Evolutionary conservation across 306 rosid genomes (phyloP).

Genomic region (Pyrus communis): DNA sequence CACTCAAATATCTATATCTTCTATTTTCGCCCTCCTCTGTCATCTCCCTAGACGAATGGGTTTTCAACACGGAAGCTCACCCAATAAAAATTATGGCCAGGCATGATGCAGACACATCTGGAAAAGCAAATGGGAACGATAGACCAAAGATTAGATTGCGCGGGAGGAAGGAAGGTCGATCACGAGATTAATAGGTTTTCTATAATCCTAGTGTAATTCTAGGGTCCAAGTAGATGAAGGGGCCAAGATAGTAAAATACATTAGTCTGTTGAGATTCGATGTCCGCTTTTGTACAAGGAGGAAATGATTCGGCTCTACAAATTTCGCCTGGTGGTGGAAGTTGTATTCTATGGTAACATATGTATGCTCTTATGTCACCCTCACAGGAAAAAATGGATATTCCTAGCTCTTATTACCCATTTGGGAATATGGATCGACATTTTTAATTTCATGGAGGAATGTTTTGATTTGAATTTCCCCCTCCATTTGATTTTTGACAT

Average conservation of each 20-base stretch:
- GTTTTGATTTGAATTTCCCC: background rate
- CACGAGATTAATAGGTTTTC: conserved; percentile 19
- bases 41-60: conserved; percentile 91
- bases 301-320: conserved; percentile 6
- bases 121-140: conserved; percentile 26
- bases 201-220: conserved; percentile 19
- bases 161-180: conserved; percentile 85
- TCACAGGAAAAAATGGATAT: conserved; percentile 15
- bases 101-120: conserved; percentile 22
- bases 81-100: conserved; percentile 68
- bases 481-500: too few species aligned
- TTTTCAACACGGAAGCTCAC: conserved; percentile 96
- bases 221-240: conserved; percentile 17
- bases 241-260: conserved; percentile 14
- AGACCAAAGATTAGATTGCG: conserved; percentile 40
- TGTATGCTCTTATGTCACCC: background rate
- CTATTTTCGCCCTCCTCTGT: conserved; percentile 91
- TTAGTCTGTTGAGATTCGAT: conserved; percentile 14
- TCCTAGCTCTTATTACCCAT: conserved; percentile 8
- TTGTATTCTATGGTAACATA: background rate
- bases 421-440: conserved; percentile 11
- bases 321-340: background rate
- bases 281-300: conserved; percentile 1
- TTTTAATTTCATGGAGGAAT: background rate
- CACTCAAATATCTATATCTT: conserved; percentile 87